These are phyloP conservation scores for Colletotrichum eleusines DNA, from an alignment of 2,329 filamentous ascomycete species.

Conservation along the genomic window DNA sequence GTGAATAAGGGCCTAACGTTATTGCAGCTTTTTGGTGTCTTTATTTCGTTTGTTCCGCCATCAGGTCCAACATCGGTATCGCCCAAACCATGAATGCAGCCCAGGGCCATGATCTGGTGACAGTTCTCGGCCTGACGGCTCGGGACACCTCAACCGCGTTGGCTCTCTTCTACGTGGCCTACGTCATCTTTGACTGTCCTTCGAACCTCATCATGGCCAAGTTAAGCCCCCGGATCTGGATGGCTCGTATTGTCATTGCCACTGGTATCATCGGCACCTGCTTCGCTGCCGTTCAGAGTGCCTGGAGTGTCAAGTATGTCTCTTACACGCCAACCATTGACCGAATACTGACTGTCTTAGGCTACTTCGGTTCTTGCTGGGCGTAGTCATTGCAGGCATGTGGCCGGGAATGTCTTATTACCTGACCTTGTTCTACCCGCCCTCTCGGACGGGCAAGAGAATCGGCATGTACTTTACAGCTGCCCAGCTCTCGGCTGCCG, in stretches of 20 bases:
- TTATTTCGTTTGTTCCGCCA: slow-evolving; percentile 93
- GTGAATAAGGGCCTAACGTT: not conserved
- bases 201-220: slow-evolving; percentile 91
- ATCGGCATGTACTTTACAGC: slow-evolving; percentile 93
- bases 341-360: slow-evolving; percentile 50
- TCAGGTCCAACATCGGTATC: slow-evolving; percentile 90
- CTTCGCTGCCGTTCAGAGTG: slow-evolving; percentile 83
- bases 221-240: slow-evolving; percentile 88
- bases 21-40: slow-evolving; percentile 85
- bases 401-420: slow-evolving; percentile 98
- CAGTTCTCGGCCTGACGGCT: slow-evolving; percentile 74
- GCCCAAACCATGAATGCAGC: slow-evolving; percentile 92
- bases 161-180: slow-evolving; percentile 91
- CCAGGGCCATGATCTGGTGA: slow-evolving; percentile 79
- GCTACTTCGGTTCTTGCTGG: slow-evolving; percentile 85
- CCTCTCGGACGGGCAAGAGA: slow-evolving; percentile 85
- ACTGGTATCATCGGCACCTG: slow-evolving; percentile 87
- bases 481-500: slow-evolving; percentile 87
- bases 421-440: slow-evolving; percentile 90
- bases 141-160: slow-evolving; percentile 87
- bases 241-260: slow-evolving; percentile 89
- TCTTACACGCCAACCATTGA: not conserved
- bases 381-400: slow-evolving; percentile 91
- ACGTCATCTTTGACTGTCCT: slow-evolving; percentile 89
- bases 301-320: slow-evolving; percentile 84